phyloP scores from a whole-genome alignment of 2,329 filamentous ascomycete species.

The Elsinoe perseae region DNA sequence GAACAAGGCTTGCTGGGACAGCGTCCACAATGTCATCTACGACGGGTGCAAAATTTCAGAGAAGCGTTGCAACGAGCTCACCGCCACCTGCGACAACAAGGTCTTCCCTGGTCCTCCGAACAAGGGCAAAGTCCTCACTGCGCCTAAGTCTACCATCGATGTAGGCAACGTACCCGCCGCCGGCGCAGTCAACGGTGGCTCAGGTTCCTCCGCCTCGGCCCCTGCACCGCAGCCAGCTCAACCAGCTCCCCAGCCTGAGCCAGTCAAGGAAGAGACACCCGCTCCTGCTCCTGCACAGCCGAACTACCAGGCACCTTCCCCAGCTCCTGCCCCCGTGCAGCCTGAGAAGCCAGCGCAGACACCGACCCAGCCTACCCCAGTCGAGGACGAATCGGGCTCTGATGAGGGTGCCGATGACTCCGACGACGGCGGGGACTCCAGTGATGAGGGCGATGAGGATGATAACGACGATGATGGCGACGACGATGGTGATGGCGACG shows the following conservation, averaged over 20 bases:
- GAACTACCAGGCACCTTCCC: background rate
- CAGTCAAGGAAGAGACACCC: background rate
- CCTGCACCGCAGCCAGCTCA: background rate
- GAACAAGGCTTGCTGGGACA: slow-evolving; percentile 51
- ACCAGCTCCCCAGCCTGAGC: background rate
- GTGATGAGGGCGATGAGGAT: slow-evolving; percentile 45
- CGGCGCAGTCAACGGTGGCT: slow-evolving; percentile 4
- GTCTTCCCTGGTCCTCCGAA: slow-evolving; percentile 45
- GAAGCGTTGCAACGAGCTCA: slow-evolving; percentile 48
- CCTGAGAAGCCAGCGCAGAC: slow-evolving; percentile 9
- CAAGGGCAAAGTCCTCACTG: slow-evolving; percentile 34
- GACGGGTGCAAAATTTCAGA: slow-evolving; percentile 56
- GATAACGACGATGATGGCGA: slow-evolving; percentile 34
- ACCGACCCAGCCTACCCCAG: background rate
- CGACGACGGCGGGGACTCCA: slow-evolving; percentile 38
- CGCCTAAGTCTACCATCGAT: slow-evolving; percentile 15
- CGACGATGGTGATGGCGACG: slow-evolving; percentile 37
- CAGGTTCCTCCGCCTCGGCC: background rate
- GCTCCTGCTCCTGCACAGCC: slow-evolving; percentile 2
- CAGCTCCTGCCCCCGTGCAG: background rate
- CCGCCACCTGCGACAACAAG: slow-evolving; percentile 35
- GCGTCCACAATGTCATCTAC: slow-evolving; percentile 52
- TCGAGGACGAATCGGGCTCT: background rate
- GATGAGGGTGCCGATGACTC: slow-evolving; percentile 28
- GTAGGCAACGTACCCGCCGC: slow-evolving; percentile 6